Evolutionary conservation across 805 yeast species (phyloP).

Genomic region (Jamesozyma jinghongensis): DNA sequence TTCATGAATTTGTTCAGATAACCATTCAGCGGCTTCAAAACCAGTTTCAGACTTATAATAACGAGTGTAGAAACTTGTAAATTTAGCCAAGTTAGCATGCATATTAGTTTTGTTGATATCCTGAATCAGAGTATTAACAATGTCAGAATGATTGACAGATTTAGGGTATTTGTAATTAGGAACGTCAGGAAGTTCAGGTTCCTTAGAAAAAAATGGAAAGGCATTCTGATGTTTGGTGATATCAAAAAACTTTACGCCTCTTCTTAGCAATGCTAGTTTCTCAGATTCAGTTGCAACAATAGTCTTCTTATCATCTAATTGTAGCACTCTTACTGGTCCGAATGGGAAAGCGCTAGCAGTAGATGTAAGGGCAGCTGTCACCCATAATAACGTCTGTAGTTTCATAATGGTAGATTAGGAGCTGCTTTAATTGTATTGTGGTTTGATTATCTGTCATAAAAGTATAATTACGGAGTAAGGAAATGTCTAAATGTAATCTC

Average conservation of each 20-base stretch:
- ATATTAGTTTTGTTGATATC: conserved; percentile 41
- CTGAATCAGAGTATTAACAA: conserved; percentile 35
- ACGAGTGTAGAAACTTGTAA: conserved; percentile 65
- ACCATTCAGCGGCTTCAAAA: conserved; percentile 60
- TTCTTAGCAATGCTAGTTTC: conserved; percentile 36
- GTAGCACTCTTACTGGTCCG: conserved; percentile 18
- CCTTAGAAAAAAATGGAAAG: conserved; percentile 16
- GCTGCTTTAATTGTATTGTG: too few species aligned
- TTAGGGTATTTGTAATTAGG: conserved; percentile 44
- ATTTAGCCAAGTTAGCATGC: conserved; percentile 46
- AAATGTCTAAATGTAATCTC: too few species aligned
- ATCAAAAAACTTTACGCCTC: conserved; percentile 53
- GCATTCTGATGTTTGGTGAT: conserved; percentile 36
- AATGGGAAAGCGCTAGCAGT: conserved; percentile 2
- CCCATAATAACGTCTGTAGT: background rate
- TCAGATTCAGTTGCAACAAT: conserved; percentile 34
- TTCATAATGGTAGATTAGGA: background rate
- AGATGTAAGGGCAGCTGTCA: background rate
- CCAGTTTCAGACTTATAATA: conserved; percentile 72
- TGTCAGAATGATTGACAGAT: conserved; percentile 28
- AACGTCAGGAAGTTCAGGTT: conserved; percentile 14
- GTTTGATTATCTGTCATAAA: too few species aligned
- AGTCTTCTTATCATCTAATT: conserved; percentile 18
- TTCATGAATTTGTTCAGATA: conserved; percentile 38
- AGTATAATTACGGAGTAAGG: too few species aligned